These are phyloP conservation scores for Geopyxis carbonaria DNA, from an alignment of 495 filamentous ascomycete species.

Conservation along the genomic window DNA sequence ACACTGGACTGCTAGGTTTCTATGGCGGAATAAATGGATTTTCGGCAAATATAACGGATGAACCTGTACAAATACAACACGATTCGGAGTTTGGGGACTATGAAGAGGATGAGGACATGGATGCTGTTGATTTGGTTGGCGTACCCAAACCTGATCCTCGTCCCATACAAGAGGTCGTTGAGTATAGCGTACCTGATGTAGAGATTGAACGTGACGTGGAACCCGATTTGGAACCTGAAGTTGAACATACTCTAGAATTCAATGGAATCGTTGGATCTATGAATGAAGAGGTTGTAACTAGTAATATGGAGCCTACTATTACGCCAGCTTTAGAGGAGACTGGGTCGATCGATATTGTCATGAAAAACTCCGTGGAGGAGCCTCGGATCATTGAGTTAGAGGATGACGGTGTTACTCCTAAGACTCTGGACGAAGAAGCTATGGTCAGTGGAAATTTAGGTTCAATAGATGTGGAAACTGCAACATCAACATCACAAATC, in stretches of 20 bases:
- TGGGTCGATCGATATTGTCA: constrained; percentile 1
- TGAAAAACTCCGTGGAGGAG: constrained; percentile 21
- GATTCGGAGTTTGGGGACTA: constrained; percentile 22
- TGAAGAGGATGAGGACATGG: constrained; percentile 19
- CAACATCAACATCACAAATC: constrained; percentile 18
- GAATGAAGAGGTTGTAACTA: too few species aligned
- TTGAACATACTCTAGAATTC: too few species aligned
- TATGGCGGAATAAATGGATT: constrained; percentile 28
- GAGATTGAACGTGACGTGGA: constrained; percentile 11
- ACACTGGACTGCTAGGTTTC: constrained; percentile 49
- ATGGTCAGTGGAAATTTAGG: constrained; percentile 13
- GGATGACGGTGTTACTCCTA: constrained; percentile 35
- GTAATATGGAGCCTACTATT: constrained; percentile 3
- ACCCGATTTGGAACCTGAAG: constrained; percentile 6
- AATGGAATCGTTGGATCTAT: too few species aligned
- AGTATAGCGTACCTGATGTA: background rate
- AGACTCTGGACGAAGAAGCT: constrained; percentile 16
- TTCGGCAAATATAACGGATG: constrained; percentile 13
- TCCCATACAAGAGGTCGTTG: constrained; percentile 1
- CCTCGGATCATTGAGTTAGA: constrained; percentile 28
- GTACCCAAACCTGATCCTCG: background rate
- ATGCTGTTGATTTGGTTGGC: constrained; percentile 8
- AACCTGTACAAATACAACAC: constrained; percentile 11
- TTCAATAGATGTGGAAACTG: constrained; percentile 17
- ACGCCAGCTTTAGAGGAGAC: too few species aligned